phyloP scores from a whole-genome alignment of 306 rosid species.

The Biancaea sappan region DNA sequence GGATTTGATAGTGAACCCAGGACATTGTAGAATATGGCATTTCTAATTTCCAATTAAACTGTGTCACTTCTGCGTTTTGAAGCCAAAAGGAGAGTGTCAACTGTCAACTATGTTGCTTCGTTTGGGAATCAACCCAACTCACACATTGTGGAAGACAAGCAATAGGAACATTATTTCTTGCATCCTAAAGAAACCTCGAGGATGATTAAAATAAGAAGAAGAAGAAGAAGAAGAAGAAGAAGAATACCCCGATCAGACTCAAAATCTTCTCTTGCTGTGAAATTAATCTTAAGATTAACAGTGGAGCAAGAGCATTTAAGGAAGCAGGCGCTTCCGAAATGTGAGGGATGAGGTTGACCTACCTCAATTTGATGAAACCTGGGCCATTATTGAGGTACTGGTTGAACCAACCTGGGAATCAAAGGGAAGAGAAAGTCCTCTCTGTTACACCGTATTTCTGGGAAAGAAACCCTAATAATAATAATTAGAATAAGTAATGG shows the following conservation, averaged over 20 bases:
- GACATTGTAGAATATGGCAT: conserved; percentile 59
- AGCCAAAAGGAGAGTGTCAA: conserved; percentile 27
- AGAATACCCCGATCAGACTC: conserved; percentile 28
- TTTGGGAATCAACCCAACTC: conserved; percentile 52
- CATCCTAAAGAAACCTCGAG: conserved; percentile 39
- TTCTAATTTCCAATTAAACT: conserved; percentile 40
- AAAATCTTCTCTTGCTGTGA: conserved; percentile 20
- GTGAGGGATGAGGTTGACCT: conserved; percentile 66
- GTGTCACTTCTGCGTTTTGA: not conserved
- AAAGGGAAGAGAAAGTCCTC: not conserved
- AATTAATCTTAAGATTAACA: conserved; percentile 1
- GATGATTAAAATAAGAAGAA: conserved; percentile 10
- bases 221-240: conserved; percentile 9
- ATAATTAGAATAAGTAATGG: not conserved
- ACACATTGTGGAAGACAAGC: conserved; percentile 47
- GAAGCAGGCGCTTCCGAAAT: conserved; percentile 32
- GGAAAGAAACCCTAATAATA: conserved; percentile 31
- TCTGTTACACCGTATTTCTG: conserved; percentile 28
- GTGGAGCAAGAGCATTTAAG: conserved; percentile 26
- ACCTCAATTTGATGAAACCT: conserved; percentile 51
- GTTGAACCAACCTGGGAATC: conserved; percentile 23
- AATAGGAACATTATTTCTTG: conserved; percentile 45
- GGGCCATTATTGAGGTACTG: conserved; percentile 37
- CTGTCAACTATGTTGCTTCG: conserved; percentile 37
- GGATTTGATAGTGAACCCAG: conserved; percentile 55